phyloP scores from a whole-genome alignment of 441 rosid species.

The Brassica hybrid region DNA sequence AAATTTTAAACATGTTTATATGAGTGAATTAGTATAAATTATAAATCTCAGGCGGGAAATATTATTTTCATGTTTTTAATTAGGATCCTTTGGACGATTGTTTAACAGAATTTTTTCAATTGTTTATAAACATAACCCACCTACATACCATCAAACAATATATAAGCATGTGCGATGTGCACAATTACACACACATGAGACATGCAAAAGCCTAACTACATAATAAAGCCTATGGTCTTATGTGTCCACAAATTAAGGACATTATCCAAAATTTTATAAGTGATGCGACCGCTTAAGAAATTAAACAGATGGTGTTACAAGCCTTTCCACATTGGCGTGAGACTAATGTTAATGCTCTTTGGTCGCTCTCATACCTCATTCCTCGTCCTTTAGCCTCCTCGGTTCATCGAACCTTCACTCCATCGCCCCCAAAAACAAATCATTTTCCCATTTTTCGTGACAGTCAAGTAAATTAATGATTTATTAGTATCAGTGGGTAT shows the following conservation, averaged over 20 bases:
- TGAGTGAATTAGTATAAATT: background rate
- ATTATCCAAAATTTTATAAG: background rate
- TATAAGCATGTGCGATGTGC: background rate
- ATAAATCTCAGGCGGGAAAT: background rate
- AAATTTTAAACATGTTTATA: conserved; percentile 6
- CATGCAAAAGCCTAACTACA: conserved; percentile 11
- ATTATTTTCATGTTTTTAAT: background rate
- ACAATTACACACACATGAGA: background rate
- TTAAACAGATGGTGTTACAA: conserved; percentile 27
- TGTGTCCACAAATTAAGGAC: conserved; percentile 10
- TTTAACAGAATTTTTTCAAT: too few relatives aligned
- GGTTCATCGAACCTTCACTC: conserved; percentile 40
- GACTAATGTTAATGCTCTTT: background rate
- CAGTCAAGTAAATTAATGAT: conserved; percentile 10
- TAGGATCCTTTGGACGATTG: background rate
- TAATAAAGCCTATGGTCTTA: background rate
- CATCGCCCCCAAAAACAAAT: background rate
- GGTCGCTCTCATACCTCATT: conserved; percentile 28
- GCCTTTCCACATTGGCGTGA: conserved; percentile 30
- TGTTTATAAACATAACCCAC: conserved; percentile 14
- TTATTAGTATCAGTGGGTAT: background rate
- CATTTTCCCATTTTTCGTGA: background rate
- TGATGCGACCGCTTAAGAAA: conserved; percentile 27
- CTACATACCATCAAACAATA: background rate
- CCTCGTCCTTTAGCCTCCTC: conserved; percentile 32